Conservation (phyloP, 495 filamentous ascomycete genomes). For the Jackrogersella multiformis region DNA sequence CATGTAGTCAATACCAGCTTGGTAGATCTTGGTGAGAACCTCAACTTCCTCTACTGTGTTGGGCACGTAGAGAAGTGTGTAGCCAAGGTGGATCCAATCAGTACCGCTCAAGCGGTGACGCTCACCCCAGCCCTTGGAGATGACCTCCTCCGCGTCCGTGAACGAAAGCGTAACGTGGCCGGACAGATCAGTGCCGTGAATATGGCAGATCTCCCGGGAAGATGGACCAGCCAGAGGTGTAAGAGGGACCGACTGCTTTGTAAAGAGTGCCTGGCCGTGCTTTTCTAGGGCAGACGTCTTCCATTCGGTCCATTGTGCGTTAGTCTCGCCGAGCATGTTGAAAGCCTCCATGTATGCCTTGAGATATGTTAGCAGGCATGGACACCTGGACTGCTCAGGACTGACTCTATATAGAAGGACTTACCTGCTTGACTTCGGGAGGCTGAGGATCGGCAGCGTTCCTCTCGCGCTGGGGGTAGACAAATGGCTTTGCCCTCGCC, state of each 20-base stretch:
- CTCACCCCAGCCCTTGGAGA: slow-evolving; percentile 86
- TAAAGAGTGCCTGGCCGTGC: slow-evolving; percentile 76
- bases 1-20: slow-evolving; percentile 36
- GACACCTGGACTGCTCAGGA: too few relatives aligned
- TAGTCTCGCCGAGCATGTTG: slow-evolving; percentile 52
- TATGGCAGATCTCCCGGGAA: slow-evolving; percentile 77
- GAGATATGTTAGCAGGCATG: slow-evolving; percentile 2
- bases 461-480: slow-evolving; percentile 36
- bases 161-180: slow-evolving; percentile 80
- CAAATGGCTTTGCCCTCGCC: slow-evolving; percentile 25
- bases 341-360: slow-evolving; percentile 54
- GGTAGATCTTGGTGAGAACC: slow-evolving; percentile 17
- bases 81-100: slow-evolving; percentile 44
- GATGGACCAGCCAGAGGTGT: slow-evolving; percentile 65
- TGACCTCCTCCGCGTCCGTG: slow-evolving; percentile 76
- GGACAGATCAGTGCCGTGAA: slow-evolving; percentile 75
- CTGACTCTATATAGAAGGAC: not conserved
- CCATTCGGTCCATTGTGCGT: slow-evolving; percentile 57
- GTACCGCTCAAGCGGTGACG: slow-evolving; percentile 77
- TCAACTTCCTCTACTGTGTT: slow-evolving; percentile 32
- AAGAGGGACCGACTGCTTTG: slow-evolving; percentile 42
- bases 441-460: slow-evolving; percentile 28
- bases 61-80: slow-evolving; percentile 36
- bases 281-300: slow-evolving; percentile 78
- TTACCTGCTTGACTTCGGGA: slow-evolving; percentile 19